Evolutionary conservation across 345 rosid genomes (phyloP), one percentile per base, ranked within the genome.

Genomic region (Gossypium australe): DNA sequence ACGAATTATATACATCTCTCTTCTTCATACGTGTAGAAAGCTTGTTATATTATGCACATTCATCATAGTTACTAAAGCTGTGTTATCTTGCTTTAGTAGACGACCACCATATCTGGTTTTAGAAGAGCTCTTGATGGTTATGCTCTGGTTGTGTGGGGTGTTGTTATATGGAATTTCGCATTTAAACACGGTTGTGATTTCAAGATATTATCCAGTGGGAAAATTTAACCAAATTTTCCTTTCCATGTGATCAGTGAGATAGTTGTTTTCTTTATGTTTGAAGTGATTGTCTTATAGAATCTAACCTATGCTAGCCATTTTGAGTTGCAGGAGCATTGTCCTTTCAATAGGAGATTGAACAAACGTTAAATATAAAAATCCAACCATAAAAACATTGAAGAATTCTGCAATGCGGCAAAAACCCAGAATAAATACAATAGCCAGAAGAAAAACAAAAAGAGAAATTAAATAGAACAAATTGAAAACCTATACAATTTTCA

Each of bases 401-500:
- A 58, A 67, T 58, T 20, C 59, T 13, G 63, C 14, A 20, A 25
- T 3, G 72, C 16, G 51, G 56, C 41, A 7, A 47, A 24, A 67
- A 2, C 57, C 67, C 43, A 24, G 13, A 12, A 47, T 66, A 41
- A 57, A 55, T 56, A 56, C 64, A 71, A 56, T 29, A 13, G 52
- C 63, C 65, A 20, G 58, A 18, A 71, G 12, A 68, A 66, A 72
- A 4, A 22, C 44, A 10, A 7, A 14, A 7, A 71, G 24, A 43
- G 38, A 72, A 67, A 27, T 27, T 43, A 59, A 65, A 61, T 20
- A 56, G 20, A 56, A 61, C 25, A 55, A 77, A 29, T 71, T 60
- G 79, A 77, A 77, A 73, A 84, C 57, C 87, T 85, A 82, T 85
- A 90, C 82, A 81, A 38, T 12, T 12, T 29, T 70, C 80, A 78